Evolutionary conservation across 192 early-diverging fungal species (phyloP).

Genomic region (Entomortierella parvispora): DNA sequence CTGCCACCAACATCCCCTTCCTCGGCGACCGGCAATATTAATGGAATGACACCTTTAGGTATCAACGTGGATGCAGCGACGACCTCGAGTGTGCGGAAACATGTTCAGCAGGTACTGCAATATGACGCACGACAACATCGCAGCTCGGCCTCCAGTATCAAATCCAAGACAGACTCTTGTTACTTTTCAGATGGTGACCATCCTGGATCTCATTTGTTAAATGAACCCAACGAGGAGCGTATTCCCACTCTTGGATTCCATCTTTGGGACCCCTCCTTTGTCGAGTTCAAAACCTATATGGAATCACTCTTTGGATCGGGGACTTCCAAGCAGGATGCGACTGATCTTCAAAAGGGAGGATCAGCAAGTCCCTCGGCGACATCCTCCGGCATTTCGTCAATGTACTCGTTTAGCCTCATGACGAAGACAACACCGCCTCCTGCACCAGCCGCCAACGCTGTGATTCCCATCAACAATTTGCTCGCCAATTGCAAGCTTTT

Average conservation of each 20-base stretch:
- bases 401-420: constrained; percentile 44
- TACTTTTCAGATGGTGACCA: constrained; percentile 51
- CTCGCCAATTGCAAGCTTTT: constrained; percentile 43
- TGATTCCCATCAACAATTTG: constrained; percentile 37
- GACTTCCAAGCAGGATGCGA: not conserved
- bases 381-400: constrained; percentile 18
- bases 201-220: constrained; percentile 42
- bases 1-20: constrained; percentile 1
- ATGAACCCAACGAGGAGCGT: constrained; percentile 39
- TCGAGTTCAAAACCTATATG: constrained; percentile 49
- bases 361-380: constrained; percentile 15
- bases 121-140: constrained; percentile 40
- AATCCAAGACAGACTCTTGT: constrained; percentile 50
- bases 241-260: constrained; percentile 47
- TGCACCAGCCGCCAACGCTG: constrained; percentile 18
- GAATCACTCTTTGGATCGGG: constrained; percentile 30
- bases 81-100: constrained; percentile 24
- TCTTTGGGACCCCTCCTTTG: constrained; percentile 46
- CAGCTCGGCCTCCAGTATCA: constrained; percentile 42
- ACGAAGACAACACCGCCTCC: constrained; percentile 9
- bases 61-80: constrained; percentile 14
- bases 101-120: constrained; percentile 38
- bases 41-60: not conserved
- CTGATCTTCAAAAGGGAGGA: not conserved
- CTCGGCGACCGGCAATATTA: not conserved